phyloP scores from a whole-genome alignment of 2,329 filamentous ascomycete species.

The Passalora sequoiae region DNA sequence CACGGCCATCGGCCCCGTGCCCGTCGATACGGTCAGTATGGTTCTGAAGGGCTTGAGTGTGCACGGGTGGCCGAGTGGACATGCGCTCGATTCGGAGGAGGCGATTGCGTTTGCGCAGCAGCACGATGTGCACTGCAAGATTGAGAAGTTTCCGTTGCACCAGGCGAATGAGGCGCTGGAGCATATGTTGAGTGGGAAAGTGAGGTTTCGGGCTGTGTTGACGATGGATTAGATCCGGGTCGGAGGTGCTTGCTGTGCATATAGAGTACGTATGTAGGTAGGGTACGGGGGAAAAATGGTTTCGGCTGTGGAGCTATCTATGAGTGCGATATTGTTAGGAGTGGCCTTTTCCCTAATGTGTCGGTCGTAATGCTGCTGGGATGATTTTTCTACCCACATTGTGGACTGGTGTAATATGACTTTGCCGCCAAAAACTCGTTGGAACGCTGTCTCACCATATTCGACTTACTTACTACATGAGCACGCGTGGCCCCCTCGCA shows the following conservation, averaged over 20 bases:
- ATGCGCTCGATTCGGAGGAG: conserved; percentile 50
- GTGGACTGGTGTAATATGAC: no score
- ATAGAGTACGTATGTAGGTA: no score
- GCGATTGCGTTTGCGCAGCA: conserved; percentile 47
- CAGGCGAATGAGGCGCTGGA: conserved; percentile 48
- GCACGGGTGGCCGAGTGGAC: conserved; percentile 50
- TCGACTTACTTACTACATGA: no score
- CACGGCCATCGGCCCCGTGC: conserved; percentile 45
- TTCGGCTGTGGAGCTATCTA: not conserved
- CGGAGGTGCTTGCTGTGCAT: no score
- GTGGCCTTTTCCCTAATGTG: no score
- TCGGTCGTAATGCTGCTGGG: no score
- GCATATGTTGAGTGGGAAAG: conserved; percentile 47
- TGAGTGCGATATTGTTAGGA: no score
- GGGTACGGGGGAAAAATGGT: not conserved
- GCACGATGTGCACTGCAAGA: conserved; percentile 48
- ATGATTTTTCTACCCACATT: no score
- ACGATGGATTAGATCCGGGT: conserved; percentile 39
- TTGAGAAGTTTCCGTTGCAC: conserved; percentile 50
- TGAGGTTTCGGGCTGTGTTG: conserved; percentile 49
- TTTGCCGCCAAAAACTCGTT: no score
- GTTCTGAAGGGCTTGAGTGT: conserved; percentile 46
- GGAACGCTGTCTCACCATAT: no score
- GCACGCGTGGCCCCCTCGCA: no score
- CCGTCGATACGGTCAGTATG: conserved; percentile 41